Evolutionary conservation across 2,329 filamentous ascomycete genomes (phyloP).

Genomic region (Aspergillus flavus): DNA sequence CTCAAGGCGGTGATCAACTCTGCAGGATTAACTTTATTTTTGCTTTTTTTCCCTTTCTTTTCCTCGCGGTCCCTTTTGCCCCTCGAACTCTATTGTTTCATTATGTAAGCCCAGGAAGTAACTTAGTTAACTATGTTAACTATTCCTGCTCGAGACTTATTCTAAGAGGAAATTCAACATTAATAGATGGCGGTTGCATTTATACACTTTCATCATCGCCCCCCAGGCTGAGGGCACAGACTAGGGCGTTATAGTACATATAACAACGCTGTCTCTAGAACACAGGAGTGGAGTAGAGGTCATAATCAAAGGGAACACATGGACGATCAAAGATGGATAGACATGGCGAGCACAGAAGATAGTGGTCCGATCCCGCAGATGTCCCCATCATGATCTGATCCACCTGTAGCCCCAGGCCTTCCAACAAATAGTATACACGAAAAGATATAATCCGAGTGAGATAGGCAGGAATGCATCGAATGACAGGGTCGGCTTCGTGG

Average conservation of each 20-base stretch:
- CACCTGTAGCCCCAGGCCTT: not conserved
- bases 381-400: not conserved
- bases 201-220: not conserved
- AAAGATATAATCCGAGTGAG: constrained; percentile 2
- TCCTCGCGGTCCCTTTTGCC: not conserved
- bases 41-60: not conserved
- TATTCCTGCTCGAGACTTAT: too few relatives aligned
- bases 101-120: not conserved
- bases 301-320: constrained; percentile 4
- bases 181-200: not conserved
- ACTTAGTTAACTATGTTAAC: too few relatives aligned
- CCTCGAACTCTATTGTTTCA: not conserved
- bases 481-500: not conserved
- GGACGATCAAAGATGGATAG: not conserved
- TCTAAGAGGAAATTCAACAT: not conserved
- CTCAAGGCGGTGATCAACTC: not conserved
- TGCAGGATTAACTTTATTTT: not conserved
- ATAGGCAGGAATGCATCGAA: not conserved
- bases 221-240: too few relatives aligned
- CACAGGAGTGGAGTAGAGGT: constrained; percentile 25
- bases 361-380: not conserved
- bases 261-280: constrained; percentile 11
- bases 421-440: constrained; percentile 14
- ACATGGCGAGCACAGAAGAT: not conserved
- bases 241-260: constrained; percentile 20